Evolutionary conservation across 441 rosid species (phyloP).

Genomic region (Theobroma grandiflorum): DNA sequence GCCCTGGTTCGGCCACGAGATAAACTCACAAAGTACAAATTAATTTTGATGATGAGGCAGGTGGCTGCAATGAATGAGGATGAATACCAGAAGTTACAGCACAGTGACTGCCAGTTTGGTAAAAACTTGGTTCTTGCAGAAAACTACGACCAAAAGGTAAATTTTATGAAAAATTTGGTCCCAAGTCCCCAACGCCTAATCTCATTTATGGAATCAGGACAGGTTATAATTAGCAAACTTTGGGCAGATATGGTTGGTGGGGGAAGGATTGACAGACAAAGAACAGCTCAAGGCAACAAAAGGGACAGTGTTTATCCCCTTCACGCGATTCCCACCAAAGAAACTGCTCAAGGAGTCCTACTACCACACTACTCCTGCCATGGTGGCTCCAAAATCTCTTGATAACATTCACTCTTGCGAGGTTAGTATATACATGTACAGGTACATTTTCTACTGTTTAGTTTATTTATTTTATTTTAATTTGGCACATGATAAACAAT

Average conservation of each 20-base stretch:
- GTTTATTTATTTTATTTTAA: too few relatives aligned
- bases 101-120: background rate
- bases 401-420: slow-evolving; percentile 61
- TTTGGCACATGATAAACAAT: too few relatives aligned
- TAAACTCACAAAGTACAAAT: background rate
- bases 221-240: background rate
- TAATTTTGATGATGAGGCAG: background rate
- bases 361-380: slow-evolving; percentile 58
- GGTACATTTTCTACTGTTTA: too few relatives aligned
- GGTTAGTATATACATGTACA: slow-evolving; percentile 29
- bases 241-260: slow-evolving; percentile 61
- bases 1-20: too few relatives aligned
- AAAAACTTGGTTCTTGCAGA: slow-evolving; percentile 24
- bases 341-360: slow-evolving; percentile 45
- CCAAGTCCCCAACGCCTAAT: too few relatives aligned
- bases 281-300: slow-evolving; percentile 55
- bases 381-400: slow-evolving; percentile 47
- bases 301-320: slow-evolving; percentile 58
- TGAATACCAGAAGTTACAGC: background rate
- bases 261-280: slow-evolving; percentile 49
- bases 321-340: slow-evolving; percentile 55
- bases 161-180: too few relatives aligned
- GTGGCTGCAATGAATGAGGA: background rate
- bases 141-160: slow-evolving; percentile 21
- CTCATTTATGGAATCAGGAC: too few relatives aligned